Evolutionary conservation across 441 rosid genomes (phyloP), one percentile per base, ranked within the genome.

Genomic region (Arabidopsis hybrid): DNA sequence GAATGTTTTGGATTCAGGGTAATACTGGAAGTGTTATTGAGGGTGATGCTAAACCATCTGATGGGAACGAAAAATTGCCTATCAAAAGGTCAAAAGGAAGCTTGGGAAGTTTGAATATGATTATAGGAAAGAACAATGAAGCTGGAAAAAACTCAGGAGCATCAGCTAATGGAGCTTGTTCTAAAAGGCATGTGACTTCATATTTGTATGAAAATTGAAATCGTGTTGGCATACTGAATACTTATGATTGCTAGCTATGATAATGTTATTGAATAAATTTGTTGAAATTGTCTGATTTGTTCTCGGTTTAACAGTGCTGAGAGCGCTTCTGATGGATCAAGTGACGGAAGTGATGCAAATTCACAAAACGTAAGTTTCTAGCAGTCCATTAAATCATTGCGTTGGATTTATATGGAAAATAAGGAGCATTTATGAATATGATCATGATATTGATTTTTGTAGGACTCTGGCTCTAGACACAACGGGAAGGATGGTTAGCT

Each of bases 61-160:
- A 92, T 31, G 87, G 47, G 60, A 95, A 92, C 82, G 99, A 95
- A 80, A 95, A 95, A 66, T 82, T 92, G 78, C 96, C 98, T 58
- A 89, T 92, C 72, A 92, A 95, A 88, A 89, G 98, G 82, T 95
- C 99, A 5, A 92, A 91, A 87, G 99, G 96, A 81, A 92, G 98
- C 80, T 85, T 95, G 84, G 98, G 98, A 74, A 95, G 96, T 81
- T 85, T 92, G 82, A 95, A 87, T 80, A 86, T 88, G 93, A 88
- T 92, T 67, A 91, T 89, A 3, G 95, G 97, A 74, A 95, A 88
- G 84, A 85, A 79, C 79, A 85, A 78, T 70, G 97, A 88, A 55
- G 65, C 42, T 70, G 94, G 85, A 56, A 92, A 89, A 89, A 65
- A 84, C 65, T 84, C 92, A 11, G 97, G 88, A 76, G 80, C 87